Evolutionary conservation across 495 filamentous ascomycete species (phyloP), one percentile per base, ranked within the genome.

Genomic region (Penicillium steckii): DNA sequence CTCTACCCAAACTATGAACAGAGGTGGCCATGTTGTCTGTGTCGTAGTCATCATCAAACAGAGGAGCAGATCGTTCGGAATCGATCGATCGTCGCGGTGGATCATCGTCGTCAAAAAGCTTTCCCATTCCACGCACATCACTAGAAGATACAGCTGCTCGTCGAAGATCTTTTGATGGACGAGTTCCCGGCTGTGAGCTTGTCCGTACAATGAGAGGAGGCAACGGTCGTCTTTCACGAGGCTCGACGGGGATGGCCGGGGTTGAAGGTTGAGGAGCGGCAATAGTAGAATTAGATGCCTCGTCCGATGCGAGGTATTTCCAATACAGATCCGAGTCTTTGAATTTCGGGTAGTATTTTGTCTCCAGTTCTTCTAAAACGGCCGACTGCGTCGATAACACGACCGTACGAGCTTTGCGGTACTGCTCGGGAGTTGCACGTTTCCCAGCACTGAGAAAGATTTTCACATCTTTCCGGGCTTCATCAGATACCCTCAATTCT

Each of bases 241-340:
- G 32, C 13, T 73, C 67, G 33, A 57, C 57, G 13, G 59, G 56
- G 30, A 62, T 59, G 5, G 68, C 53, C 23, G 53, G 50, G 18
- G 60, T 62, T 29, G 62, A 60, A 8, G 66, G 32, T 30, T 48
- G 59, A 23, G 43, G 44, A 32, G 54, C 41, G 40, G 71, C 47
- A 32, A 52, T 53, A 22, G 59, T 67, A 30, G 65, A 71, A 45
- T 76, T 75, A 0, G 87, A 81, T 19, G 82, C 81, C 60, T 97
- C 91, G 56, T 96, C 91, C 1, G 92, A 89, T 8, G 94, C 89
- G 4, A 97, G 76, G 57, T 90, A 96, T 60, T 99, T 97, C 77
- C 90, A 97, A 65, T 90, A 99, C 1, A 97, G 65, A 61, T 97
- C 91, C 0, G 91, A 96, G 44, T 85, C 86, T 59, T 90, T 94